These are phyloP conservation scores for Yamadazyma atlantica DNA, from an alignment of 1,139 yeast species.

Conservation along the genomic window DNA sequence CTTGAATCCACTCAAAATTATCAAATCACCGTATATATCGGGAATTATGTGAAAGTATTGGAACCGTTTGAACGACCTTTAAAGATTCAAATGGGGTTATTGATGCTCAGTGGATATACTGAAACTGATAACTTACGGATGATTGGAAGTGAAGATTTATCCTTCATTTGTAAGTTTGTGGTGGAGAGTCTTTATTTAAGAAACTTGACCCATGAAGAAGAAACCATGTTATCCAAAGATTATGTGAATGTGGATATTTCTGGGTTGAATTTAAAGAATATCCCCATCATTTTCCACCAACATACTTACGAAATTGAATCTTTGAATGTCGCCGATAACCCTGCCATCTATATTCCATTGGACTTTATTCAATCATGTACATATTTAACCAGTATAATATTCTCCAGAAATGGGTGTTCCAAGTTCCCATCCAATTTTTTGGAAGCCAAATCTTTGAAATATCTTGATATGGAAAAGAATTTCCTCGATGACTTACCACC, in stretches of 20 bases:
- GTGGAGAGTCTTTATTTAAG: conserved; percentile 72
- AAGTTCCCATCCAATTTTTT: conserved; percentile 72
- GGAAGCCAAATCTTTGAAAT: conserved; percentile 66
- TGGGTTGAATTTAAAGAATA: conserved; percentile 74
- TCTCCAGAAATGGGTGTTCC: conserved; percentile 72
- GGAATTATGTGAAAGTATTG: conserved; percentile 74
- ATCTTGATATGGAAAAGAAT: conserved; percentile 77
- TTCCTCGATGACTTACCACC: conserved; percentile 64
- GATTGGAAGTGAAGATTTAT: conserved; percentile 84
- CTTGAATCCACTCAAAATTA: conserved; percentile 68
- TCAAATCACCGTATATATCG: conserved; percentile 77
- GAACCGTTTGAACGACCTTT: conserved; percentile 77
- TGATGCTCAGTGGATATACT: conserved; percentile 77
- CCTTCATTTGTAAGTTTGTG: conserved; percentile 82
- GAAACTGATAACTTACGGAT: conserved; percentile 73
- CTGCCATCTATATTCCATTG: conserved; percentile 77
- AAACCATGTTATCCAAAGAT: conserved; percentile 60
- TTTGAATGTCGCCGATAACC: conserved; percentile 83
- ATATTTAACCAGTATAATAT: conserved; percentile 64
- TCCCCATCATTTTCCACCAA: conserved; percentile 80
- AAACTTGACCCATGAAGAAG: conserved; percentile 67
- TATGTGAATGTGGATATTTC: conserved; percentile 75
- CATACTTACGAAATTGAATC: conserved; percentile 81
- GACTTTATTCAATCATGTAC: conserved; percentile 85
- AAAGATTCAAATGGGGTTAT: conserved; percentile 69